Evolutionary conservation across 2,329 filamentous ascomycete genomes (phyloP), one percentile per base, ranked within the genome.

Genomic region (Grosmannia huntii): DNA sequence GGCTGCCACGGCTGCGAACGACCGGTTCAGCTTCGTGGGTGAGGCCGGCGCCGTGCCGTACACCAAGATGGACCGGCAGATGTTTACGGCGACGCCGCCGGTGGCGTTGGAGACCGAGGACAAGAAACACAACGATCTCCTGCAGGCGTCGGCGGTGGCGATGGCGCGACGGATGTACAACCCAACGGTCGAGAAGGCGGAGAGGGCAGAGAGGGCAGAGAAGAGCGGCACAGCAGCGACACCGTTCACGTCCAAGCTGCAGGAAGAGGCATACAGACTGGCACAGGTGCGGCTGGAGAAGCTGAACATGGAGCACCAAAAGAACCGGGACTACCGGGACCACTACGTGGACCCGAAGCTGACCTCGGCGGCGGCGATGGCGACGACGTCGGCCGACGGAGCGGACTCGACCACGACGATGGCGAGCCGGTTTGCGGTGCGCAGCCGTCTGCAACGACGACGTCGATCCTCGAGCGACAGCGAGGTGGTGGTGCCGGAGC

Each of bases 141-240:
- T 95, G 3, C 86, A 86, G 62, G 89, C 90, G 33, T 92, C 90
- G 23, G 90, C 91, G 2, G 76, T 96, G 3, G 89, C 87, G 12
- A 95, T 96, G 90, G 90, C 91, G 7, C 87, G 86, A 70, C 83
- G 86, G 64, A 92, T 96, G 84, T 96, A 90, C 67, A 81, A 60
- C n/a, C 60, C 56, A n/a, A 57, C 57, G 19, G 52, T 56, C 9
- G 51, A 55, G 12, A 11, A 27, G 28, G 27, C n/a, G n/a, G n/a
- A n/a, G n/a, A n/a, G n/a, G n/a, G n/a, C n/a, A n/a, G n/a, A n/a
- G n/a, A n/a, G 23, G 14, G 41, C 33, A 19, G 46, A 46, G 25
- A 28, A n/a, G 68, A 14, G 38, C 16, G 38, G 38, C 38, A 41
- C 68, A 67, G 9, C 66, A 67, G 11, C 55, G 61, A 14, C 67